A percentile compares a stretch with the other conserved stretches of the same genome.
These are phyloP conservation scores for Pseudovirgaria hyperparasitica DNA, from an alignment of 2,329 filamentous ascomycete species.

Conservation along the genomic window DNA sequence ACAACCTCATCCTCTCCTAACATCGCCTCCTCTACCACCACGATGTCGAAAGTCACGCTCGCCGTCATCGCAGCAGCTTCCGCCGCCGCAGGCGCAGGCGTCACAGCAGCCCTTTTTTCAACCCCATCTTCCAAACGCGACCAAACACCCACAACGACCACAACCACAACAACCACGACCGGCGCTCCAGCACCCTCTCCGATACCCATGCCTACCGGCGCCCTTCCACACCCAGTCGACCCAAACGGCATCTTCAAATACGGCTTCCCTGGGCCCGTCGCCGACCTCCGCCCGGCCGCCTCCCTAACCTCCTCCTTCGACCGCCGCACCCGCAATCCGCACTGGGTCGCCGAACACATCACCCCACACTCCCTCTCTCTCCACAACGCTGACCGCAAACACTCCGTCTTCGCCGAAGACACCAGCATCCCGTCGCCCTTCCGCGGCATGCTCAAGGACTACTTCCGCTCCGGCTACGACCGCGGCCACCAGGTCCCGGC, in stretches of 20 bases:
- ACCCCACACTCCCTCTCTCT: conserved; percentile 69
- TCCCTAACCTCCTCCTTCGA: conserved; percentile 83
- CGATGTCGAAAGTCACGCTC: conserved; percentile 39
- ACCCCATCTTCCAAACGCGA: conserved; percentile 12
- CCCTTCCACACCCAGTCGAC: conserved; percentile 26
- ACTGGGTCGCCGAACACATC: conserved; percentile 91
- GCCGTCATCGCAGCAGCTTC: conserved; percentile 36
- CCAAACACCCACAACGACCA: conserved; percentile 11
- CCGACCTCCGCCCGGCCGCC: conserved; percentile 64
- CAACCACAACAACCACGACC: conserved; percentile 20
- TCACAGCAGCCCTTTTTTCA: conserved; percentile 34
- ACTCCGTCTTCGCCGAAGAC: conserved; percentile 78
- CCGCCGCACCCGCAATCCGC: conserved; percentile 77
- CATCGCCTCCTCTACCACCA: conserved; percentile 2
- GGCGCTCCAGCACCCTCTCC: conserved; percentile 10
- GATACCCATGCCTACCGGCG: conserved; percentile 13
- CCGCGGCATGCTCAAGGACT: conserved; percentile 82
- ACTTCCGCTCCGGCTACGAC: conserved; percentile 89
- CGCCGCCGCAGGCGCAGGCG: conserved; percentile 35
- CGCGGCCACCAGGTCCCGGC: conserved; percentile 94
- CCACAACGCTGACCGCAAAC: conserved; percentile 68
- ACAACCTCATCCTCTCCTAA: conserved; percentile 1
- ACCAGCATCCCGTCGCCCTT: conserved; percentile 67
- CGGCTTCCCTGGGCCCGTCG: conserved; percentile 79
- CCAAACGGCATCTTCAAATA: conserved; percentile 41